Base-by-base conservation (phyloP, 2,329 filamentous ascomycete genomes). In the Biscogniauxia mediterranea region DNA sequence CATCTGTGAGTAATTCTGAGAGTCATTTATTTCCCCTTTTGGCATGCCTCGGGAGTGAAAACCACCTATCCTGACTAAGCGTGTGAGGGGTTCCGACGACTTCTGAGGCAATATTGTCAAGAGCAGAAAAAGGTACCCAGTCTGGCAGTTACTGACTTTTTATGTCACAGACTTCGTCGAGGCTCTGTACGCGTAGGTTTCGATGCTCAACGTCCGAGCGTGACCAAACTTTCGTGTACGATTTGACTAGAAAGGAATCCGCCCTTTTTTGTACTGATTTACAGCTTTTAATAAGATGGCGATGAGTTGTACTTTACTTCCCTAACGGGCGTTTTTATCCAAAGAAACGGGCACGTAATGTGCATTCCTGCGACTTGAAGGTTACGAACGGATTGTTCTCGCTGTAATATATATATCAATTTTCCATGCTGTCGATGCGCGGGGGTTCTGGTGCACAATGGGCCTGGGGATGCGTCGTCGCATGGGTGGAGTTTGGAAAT, bases 121-220 rank as follows among this genome's bases (percentile, higher is more conserved):
- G n/a, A n/a, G n/a, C n/a, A n/a, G n/a, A n/a, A n/a, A n/a, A 32
- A 8, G 28, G 7, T 9, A 32, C 7, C 28, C 5, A 23, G 23
- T 5, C 23, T 23, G 23, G 2, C 23, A 23, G 5, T 32, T 32
- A 13, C 28, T 32, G 28, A 32, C 28, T 4, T 13, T 9, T 6
- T 32, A 32, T 32, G 11, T 32, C 7, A 32, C 28, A 32, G 28
- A 99, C 78, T 79, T 96, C 46, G 81, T 93, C 63, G 94, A 98
- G 77, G 89, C 90, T 15, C 79, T 93, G 71, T 87, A 86, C 71
- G 77, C 77, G 56, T 85, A 77, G 63, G 19, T 15, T 32, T 58
- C 19, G 23, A 51, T 20, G 11, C 46, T 49, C 52, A 15, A 20
- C 4, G 26, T 15, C 52, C 26, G 21, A 54, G 11, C 23, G 32